Base-by-base conservation (phyloP, 306 rosid species). In the Aeschynomene evenia region DNA sequence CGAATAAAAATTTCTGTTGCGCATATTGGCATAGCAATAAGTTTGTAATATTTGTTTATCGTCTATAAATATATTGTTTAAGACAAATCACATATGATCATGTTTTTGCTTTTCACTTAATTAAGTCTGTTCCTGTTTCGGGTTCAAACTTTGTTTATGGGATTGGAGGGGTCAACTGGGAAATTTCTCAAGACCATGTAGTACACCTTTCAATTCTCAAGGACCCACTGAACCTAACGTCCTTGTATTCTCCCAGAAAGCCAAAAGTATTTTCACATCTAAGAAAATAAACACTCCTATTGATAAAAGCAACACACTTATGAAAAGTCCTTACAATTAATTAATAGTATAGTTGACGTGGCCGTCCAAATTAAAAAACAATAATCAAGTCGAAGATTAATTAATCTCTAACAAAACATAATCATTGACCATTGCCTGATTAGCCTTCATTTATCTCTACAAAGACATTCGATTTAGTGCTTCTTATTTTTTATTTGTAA, bases 221-320 rank as follows among this genome's bases (percentile, higher is more conserved):
- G 72, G 66, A 42, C 78, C 78, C 72, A 54, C 72, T 29, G 42
- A 53, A 52, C 58, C 49, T 63, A 73, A 53, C 45, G 0, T 14
- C 6, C 6, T 13, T 45, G 13, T 34, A n/a, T n/a, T 74, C 72
- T 39, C 24, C 36, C 23, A 22, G 21, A 3, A 37, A 6, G 1
- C 43, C 16, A 40, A 26, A 21, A 24, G 6, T 57, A 5, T 28
- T 15, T 40, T 34, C 67, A 42, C 31, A 19, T n/a, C n/a, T n/a
- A n/a, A n/a, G 45, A 2, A 58, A 58, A 56, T 48, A 12, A 70
- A 28, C n/a, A n/a, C n/a, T n/a, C n/a, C n/a, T 24, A 28, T 31
- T 45, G n/a, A 1, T 18, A 18, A 16, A 58, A 19, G 26, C 68
- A 46, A 23, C 34, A 23, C 34, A n/a, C 10, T 45, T 48, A 28